A percentile compares a stretch with the other conserved stretches of the same genome.
phyloP scores from a whole-genome alignment of 2,329 filamentous ascomycete species.

The Trichophaea hybrida region DNA sequence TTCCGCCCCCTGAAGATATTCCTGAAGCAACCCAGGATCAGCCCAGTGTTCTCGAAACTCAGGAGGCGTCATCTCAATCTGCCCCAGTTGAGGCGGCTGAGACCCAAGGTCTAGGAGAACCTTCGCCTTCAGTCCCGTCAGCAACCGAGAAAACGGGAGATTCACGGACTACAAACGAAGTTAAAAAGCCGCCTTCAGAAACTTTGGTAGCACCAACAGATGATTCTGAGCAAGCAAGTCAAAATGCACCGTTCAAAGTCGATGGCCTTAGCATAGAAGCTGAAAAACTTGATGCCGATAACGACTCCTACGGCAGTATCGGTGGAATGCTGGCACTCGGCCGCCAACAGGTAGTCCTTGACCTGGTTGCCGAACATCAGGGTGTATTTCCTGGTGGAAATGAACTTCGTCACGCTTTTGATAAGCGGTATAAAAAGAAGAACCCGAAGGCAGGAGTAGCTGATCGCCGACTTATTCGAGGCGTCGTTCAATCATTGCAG shows the following conservation, averaged over 20 bases:
- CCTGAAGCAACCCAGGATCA: too few species aligned
- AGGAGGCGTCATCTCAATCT: too few species aligned
- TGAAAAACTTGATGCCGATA: slow-evolving; percentile 14
- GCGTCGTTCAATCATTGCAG: slow-evolving; percentile 22
- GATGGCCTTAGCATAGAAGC: slow-evolving; percentile 16
- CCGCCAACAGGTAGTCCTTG: slow-evolving; percentile 22
- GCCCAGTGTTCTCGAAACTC: too few species aligned
- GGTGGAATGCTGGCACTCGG: slow-evolving; percentile 24
- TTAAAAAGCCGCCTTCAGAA: too few species aligned
- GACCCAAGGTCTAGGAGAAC: too few species aligned
- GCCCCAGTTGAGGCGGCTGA: too few species aligned
- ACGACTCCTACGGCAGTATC: slow-evolving; percentile 22
- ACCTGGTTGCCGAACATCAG: slow-evolving; percentile 19
- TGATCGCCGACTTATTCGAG: slow-evolving; percentile 21
- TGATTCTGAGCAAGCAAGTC: too few species aligned
- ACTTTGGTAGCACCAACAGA: too few species aligned
- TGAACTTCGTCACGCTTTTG: slow-evolving; percentile 23
- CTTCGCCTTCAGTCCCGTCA: too few species aligned
- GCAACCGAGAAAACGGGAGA: too few species aligned
- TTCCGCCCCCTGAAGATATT: too few species aligned
- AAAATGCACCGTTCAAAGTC: not conserved
- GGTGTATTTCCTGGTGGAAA: slow-evolving; percentile 23
- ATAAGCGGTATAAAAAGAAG: slow-evolving; percentile 20
- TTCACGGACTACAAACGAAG: too few species aligned
- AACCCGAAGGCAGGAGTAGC: slow-evolving; percentile 23